Base-by-base conservation (phyloP, 352 stramenopile genomes). In the Globisporangium cederbergense region DNA sequence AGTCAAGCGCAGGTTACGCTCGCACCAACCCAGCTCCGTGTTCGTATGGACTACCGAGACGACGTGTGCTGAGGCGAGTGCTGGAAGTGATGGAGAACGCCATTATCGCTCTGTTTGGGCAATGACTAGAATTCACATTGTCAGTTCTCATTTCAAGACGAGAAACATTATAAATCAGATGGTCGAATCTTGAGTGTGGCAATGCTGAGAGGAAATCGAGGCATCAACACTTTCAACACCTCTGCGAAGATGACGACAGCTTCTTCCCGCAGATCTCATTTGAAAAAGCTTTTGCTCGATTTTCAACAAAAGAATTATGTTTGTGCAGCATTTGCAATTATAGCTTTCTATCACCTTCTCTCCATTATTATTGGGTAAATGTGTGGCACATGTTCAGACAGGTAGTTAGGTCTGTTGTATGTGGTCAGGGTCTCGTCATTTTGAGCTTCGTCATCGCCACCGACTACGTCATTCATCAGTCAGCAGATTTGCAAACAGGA, bases 401-500 rank as follows among this genome's bases (percentile, higher is more conserved):
- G 20, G 9, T 5, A 54, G 32, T 20, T 16, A 25, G 32, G 52
- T 58, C 52, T 58, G 4, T 28, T 30, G 18, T 20, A 52, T 16
- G 46, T 30, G 52, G n/a, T 58, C 20, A 25, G 25, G 25, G 28
- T 56, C 51, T 58, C 34, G 52, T 58, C 52, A 58, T 58, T 58
- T 22, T 36, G 52, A 9, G n/a, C 52, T 58, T 30, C 36, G 52
- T 58, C 52, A 58, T 58, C 52, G 38, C 0, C 3, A 10, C 9
- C 52, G 43, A 58, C 43, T 58, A 32, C 52, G 52, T 58, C 52
- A 58, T 58, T 58, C 25, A 28, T 28, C 25, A 28, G 30, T 30
- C 6, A 25, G 9, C 52, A 16, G 28, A 10, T 28, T 56, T 11
- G n/a, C 13, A 45, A 43, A 43, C 18, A 28, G 34, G 3, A 14